phyloP scores from a whole-genome alignment of 1,284 basidiomycete species.

The Filobasidium uniguttulatum region DNA sequence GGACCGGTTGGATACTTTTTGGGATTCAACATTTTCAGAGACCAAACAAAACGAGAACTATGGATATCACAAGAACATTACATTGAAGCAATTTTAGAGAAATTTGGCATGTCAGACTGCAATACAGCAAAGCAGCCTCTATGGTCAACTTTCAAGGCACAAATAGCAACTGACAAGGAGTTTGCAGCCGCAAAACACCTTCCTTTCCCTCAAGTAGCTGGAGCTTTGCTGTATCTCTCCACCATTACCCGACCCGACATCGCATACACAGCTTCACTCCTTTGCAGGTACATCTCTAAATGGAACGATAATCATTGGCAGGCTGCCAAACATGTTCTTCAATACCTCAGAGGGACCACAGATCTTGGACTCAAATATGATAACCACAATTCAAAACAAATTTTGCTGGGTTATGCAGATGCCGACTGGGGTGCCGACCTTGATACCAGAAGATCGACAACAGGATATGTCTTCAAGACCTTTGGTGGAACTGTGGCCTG shows the following conservation, averaged over 20 bases:
- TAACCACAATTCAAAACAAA: constrained; percentile 16
- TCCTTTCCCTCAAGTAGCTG: constrained; percentile 1
- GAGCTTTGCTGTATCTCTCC: constrained; percentile 9
- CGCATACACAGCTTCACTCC: constrained; percentile 13
- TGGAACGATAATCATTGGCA: constrained; percentile 16
- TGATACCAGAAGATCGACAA: constrained; percentile 27
- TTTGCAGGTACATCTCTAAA: constrained; percentile 16
- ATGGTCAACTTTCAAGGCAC: constrained; percentile 6
- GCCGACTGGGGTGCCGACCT: constrained; percentile 36
- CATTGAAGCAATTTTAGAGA: constrained; percentile 14
- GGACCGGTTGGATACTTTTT: constrained; percentile 22
- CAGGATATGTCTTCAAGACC: constrained; percentile 35
- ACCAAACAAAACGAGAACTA: constrained; percentile 17
- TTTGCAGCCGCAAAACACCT: neutral
- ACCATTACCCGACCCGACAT: constrained; percentile 19
- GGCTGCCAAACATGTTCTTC: constrained; percentile 36
- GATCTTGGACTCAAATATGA: constrained; percentile 23
- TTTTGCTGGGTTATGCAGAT: constrained; percentile 40
- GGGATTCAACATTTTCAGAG: constrained; percentile 23
- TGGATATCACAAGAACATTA: constrained; percentile 19
- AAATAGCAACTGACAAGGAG: constrained; percentile 6
- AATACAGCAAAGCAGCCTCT: constrained; percentile 6
- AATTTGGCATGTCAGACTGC: constrained; percentile 16
- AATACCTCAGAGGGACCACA: constrained; percentile 40
- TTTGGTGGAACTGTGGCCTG: constrained; percentile 33